Percentiles rank a stretch among this genome's conserved stretches.
Conservation (phyloP, 2,329 filamentous ascomycete species). For the Dryadomyces quercus-mongolicae region DNA sequence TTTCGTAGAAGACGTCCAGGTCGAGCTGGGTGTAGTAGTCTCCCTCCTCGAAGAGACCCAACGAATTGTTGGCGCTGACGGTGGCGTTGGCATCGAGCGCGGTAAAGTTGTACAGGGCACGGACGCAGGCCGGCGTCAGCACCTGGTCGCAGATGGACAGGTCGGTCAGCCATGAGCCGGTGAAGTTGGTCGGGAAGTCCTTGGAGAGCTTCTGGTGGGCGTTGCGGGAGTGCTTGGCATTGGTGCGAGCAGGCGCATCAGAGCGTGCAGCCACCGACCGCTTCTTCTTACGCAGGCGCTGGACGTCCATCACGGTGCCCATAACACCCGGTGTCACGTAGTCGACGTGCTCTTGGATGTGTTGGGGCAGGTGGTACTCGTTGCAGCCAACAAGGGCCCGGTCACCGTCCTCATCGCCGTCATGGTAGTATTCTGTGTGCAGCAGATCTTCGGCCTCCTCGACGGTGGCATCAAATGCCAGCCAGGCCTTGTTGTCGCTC, state of each 20-base stretch:
- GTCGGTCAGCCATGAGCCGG: not conserved
- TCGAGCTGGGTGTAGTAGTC: constrained; percentile 13
- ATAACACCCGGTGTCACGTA: constrained; percentile 36
- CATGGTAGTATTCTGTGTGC: constrained; percentile 9
- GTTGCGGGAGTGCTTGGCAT: not conserved
- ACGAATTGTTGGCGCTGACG: constrained; percentile 4
- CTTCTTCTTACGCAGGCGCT: not conserved
- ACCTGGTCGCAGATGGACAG: constrained; percentile 32
- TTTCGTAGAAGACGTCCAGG: constrained; percentile 12
- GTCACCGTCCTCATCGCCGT: not conserved
- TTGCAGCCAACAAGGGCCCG: constrained; percentile 11
- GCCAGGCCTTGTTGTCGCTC: constrained; percentile 11
- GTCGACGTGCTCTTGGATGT: constrained; percentile 37
- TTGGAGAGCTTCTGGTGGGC: not conserved
- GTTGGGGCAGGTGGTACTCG: constrained; percentile 29
- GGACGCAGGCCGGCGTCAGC: constrained; percentile 44
- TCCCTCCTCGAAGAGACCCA: constrained; percentile 14
- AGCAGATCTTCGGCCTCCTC: constrained; percentile 12
- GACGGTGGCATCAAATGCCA: constrained; percentile 13
- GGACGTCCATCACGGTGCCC: not conserved
- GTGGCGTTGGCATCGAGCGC: not conserved
- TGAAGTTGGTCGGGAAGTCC: not conserved
- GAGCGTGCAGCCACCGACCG: not conserved
- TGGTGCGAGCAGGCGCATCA: not conserved
- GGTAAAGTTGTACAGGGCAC: constrained; percentile 22